Base-by-base conservation (phyloP, 1,284 basidiomycete species). In the Meira nashicola region DNA sequence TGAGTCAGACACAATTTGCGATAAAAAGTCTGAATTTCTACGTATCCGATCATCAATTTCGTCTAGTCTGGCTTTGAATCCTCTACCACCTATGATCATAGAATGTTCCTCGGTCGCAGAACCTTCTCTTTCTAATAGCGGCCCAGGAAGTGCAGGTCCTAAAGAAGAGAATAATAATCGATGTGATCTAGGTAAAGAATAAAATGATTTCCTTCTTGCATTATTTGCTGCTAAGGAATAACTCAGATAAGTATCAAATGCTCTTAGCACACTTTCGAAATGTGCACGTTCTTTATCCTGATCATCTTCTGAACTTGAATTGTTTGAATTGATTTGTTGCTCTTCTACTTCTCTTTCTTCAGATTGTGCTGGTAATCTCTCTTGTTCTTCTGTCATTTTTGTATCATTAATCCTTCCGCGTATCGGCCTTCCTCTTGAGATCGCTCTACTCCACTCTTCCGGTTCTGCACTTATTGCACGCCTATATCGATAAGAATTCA, bases 31-130 rank as follows among this genome's bases (percentile, higher is more conserved):
- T 1, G 73, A 67, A 43, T 78, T 78, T 8, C 74, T 64, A 1
- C 76, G 68, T 38, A 78, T 76, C 0, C 76, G 65, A 39, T 78
- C 76, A 55, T 78, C 76, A n/a, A 78, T 67, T 55, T 77, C 76
- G 19, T 68, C 69, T 23, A 78, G 39, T 15, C 69, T 58, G 8
- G 62, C 57, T 39, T 59, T 68, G 57, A 77, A 65, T 2, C 74
- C 68, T 17, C 55, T 54, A 47, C 23, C 55, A 55, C 28, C 47
- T 7, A 25, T 49, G 17, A 50, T 38, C 17, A 54, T 7, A 2
- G 39, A 15, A 4, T 15, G 28, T 43, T 28, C 23, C 17, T 15
- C 17, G 9, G 19, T 28, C 2, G 39, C 12, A 12, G 17, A n/a
- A 12, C 25, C 21, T 3, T 37, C 40, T 1, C 38, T 38, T 14